Base-by-base conservation (phyloP, 768 basidiomycete species). In the Auriscalpium microsporum region DNA sequence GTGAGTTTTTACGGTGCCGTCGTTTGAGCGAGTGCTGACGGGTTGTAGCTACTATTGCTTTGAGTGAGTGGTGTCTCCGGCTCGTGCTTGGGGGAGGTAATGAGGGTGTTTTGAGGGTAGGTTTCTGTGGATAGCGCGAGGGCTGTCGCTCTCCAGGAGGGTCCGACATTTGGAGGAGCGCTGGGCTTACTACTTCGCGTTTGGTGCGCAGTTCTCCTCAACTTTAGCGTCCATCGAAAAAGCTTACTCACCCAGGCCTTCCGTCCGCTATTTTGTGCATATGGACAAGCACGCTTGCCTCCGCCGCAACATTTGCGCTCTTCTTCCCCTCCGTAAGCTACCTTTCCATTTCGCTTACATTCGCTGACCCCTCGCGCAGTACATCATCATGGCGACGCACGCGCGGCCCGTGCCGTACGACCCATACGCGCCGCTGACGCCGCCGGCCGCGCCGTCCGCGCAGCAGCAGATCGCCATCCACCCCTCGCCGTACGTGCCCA, bases 161-260 rank as follows among this genome's bases (percentile, higher is more conserved):
- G 80, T 92, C 47, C 72, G 83, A 48, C 79, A 87, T 65, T 72
- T 93, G 17, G 92, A 94, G 70, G 89, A 92, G 68, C 80, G 90
- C 44, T 94, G 92, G 92, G 80, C 86, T 2, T 94, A 94, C 70
- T 90, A 84, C 65, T 77, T 92, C 56, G 86, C 86, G 5, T 94
- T 92, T 59, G 92, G 92, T 78, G 50, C 36, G 74, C 64, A 36
- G 9, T 10, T 44, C 44, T 7, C 13, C 46, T 2, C 3, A 16
- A 23, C 19, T 5, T 48, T 23, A 23, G n/a, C 16, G 13, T 2
- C 14, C 14, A 9, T 5, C 23, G 33, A 19, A 6, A n/a, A 33
- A 17, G 37, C 44, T 52, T 6, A 54, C 53, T n/a, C 37, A 17
- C 21, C 36, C 54, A 89, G 86, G 86, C 21, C 68, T 91, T 4